Conservation (phyloP, 2,329 filamentous ascomycete species). For the Thelonectria olida region DNA sequence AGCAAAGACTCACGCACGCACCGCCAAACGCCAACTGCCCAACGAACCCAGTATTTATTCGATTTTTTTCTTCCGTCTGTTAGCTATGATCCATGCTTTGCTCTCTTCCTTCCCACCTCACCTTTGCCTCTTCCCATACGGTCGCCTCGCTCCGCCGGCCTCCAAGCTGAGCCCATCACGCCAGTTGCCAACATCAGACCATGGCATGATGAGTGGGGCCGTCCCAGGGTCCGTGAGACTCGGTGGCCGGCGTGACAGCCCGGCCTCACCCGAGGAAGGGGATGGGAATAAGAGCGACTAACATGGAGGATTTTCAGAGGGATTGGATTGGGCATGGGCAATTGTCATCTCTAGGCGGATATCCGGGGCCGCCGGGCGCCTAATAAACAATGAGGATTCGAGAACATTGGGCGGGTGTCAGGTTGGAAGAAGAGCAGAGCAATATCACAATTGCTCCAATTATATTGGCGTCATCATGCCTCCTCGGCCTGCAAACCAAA, state of each 20-base stretch:
- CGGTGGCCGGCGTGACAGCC: conserved; percentile 31
- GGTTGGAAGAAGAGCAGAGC: conserved; percentile 2
- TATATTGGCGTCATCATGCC: conserved; percentile 22
- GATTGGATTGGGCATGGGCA: neutral
- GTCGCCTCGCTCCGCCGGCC: conserved; percentile 40
- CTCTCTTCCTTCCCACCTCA: conserved; percentile 28
- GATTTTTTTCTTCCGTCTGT: conserved; percentile 16
- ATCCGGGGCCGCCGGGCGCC: conserved; percentile 6
- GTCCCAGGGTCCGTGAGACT: conserved; percentile 33
- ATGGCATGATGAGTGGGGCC: conserved; percentile 42
- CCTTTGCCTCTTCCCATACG: neutral
- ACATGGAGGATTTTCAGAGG: neutral
- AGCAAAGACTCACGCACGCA: conserved; percentile 8
- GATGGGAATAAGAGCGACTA: neutral
- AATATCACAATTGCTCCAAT: neutral
- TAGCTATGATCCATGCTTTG: conserved; percentile 9
- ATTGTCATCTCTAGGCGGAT: neutral
- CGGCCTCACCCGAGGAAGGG: conserved; percentile 37
- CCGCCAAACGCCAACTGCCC: conserved; percentile 6
- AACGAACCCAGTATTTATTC: conserved; percentile 37
- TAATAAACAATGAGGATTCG: neutral
- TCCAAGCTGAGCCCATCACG: conserved; percentile 40
- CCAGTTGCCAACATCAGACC: conserved; percentile 43
- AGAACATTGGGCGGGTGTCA: neutral
- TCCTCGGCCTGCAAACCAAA: conserved; percentile 1